A percentile compares a stretch with the other conserved stretches of the same genome.
Conservation (phyloP, 495 filamentous ascomycete genomes). For the Opeltia flavorubescens region DNA sequence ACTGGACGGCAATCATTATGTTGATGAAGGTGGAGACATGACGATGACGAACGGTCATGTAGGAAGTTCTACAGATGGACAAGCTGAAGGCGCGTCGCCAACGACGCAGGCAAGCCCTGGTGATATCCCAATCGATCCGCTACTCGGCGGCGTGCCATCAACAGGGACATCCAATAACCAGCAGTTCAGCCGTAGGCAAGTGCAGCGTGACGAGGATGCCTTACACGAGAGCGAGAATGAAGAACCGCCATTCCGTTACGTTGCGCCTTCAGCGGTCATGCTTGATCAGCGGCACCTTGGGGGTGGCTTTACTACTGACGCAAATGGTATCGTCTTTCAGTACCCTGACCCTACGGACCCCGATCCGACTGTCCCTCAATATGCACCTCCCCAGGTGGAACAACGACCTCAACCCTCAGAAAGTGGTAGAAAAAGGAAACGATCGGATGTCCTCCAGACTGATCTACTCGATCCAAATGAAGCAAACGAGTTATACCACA, state of each 20-base stretch:
- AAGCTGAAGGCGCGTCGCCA: conserved; percentile 17
- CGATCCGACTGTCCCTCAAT: conserved; percentile 12
- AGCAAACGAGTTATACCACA: conserved; percentile 6
- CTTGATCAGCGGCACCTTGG: conserved; percentile 12
- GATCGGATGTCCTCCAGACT: conserved; percentile 1
- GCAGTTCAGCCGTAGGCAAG: neutral
- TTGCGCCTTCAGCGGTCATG: conserved; percentile 22
- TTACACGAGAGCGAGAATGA: neutral
- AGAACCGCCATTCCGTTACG: conserved; percentile 4
- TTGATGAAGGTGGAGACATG: conserved; percentile 17
- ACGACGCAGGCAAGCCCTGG: conserved; percentile 8
- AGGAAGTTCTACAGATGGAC: too few species aligned
- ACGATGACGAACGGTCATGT: conserved; percentile 8
- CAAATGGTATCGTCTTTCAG: conserved; percentile 11
- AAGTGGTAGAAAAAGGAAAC: conserved; percentile 4
- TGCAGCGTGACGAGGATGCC: neutral
- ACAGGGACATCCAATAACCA: neutral
- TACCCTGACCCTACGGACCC: conserved; percentile 19
- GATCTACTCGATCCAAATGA: conserved; percentile 3
- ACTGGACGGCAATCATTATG: conserved; percentile 27
- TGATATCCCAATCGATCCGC: conserved; percentile 38
- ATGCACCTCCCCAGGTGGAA: neutral
- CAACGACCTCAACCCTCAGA: conserved; percentile 13
- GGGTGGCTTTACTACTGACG: conserved; percentile 5
- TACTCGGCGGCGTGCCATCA: conserved; percentile 15